Conservation (phyloP, 768 basidiomycete genomes). For the Tulasnella sp. region DNA sequence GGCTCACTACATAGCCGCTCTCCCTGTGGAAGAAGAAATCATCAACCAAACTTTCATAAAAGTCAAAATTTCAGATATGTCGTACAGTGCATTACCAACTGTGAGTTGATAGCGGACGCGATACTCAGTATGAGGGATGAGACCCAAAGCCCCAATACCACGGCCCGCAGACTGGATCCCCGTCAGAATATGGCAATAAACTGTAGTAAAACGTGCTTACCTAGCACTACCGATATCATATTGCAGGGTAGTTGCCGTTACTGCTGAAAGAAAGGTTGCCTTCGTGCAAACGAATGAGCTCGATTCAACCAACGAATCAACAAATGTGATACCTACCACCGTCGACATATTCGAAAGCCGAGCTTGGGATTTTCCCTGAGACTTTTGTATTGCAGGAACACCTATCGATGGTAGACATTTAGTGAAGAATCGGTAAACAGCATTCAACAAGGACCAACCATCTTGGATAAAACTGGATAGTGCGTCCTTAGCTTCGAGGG, state of each 20-base stretch:
- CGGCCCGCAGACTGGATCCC: neutral
- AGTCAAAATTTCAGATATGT: too few relatives aligned
- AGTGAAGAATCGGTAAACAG: neutral
- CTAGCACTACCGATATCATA: neutral
- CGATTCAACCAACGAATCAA: neutral
- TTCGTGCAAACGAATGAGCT: neutral
- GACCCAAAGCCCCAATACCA: constrained; percentile 27
- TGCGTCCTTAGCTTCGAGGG: constrained; percentile 62
- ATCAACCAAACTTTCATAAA: too few relatives aligned
- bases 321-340: neutral
- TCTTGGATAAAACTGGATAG: constrained; percentile 71
- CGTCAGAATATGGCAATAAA: neutral
- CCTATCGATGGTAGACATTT: constrained; percentile 53
- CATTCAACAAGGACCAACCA: too few relatives aligned
- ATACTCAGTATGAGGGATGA: constrained; percentile 29
- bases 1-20: constrained; percentile 30
- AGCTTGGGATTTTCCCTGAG: constrained; percentile 4
- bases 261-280: constrained; percentile 10
- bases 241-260: neutral
- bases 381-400: constrained; percentile 55
- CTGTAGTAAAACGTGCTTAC: neutral
- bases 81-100: constrained; percentile 25
- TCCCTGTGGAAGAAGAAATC: constrained; percentile 22
- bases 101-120: constrained; percentile 30
- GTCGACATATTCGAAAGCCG: constrained; percentile 26